A percentile compares a stretch with the other conserved stretches of the same genome.
Evolutionary conservation across 306 rosid species (phyloP).

Genomic region (Astragalus membranaceus): DNA sequence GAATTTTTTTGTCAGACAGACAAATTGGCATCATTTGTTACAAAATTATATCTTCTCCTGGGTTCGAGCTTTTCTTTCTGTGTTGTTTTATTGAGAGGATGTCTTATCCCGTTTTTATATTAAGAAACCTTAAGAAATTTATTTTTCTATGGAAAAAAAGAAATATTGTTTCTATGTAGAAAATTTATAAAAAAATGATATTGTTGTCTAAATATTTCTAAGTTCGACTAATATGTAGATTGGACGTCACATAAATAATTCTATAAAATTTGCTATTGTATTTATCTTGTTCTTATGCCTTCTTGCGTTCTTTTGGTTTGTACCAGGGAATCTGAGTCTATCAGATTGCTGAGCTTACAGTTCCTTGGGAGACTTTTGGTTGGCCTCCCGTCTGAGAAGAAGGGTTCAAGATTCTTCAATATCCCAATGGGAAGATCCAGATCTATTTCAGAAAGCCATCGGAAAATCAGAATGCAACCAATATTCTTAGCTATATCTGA

Average conservation of each 20-base stretch:
- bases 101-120: too few species aligned
- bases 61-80: neutral
- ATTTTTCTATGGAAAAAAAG: too few species aligned
- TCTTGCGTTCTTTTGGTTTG: constrained; percentile 10
- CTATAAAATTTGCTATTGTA: neutral
- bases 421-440: constrained; percentile 66
- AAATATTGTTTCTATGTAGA: too few species aligned
- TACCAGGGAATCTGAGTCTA: constrained; percentile 75
- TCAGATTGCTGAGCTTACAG: constrained; percentile 89
- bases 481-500: constrained; percentile 76
- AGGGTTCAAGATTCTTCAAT: constrained; percentile 84
- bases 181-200: too few species aligned
- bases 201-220: too few species aligned
- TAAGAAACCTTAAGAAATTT: too few species aligned
- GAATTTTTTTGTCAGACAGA: neutral
- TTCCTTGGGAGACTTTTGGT: constrained; percentile 93
- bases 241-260: neutral
- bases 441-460: constrained; percentile 51
- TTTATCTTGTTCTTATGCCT: constrained; percentile 10
- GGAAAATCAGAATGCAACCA: constrained; percentile 64
- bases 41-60: neutral
- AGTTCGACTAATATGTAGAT: neutral
- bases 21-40: neutral
- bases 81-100: too few species aligned
- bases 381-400: constrained; percentile 85